phyloP scores from a whole-genome alignment of 345 rosid genomes.

The Populus tremula region DNA sequence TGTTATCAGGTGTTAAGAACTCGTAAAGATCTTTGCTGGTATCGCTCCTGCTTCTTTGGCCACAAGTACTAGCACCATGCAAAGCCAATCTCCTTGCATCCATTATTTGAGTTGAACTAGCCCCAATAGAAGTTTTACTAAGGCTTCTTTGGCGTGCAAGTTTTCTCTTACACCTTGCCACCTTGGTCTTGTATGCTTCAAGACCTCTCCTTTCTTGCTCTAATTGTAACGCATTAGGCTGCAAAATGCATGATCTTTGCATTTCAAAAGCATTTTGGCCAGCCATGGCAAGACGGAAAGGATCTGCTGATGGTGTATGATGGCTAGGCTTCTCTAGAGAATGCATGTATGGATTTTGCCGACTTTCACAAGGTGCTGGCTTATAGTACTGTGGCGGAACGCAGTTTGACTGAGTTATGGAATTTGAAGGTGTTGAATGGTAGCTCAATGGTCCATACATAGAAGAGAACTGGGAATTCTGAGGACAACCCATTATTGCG shows the following conservation, averaged over 20 bases:
- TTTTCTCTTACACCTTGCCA: slow-evolving; percentile 61
- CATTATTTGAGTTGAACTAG: slow-evolving; percentile 18
- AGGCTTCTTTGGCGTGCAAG: slow-evolving; percentile 58
- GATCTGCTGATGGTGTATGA: slow-evolving; percentile 6
- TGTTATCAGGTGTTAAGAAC: slow-evolving; percentile 44
- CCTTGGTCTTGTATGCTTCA: slow-evolving; percentile 46
- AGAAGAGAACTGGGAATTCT: slow-evolving; percentile 15
- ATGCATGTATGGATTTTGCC: slow-evolving; percentile 10
- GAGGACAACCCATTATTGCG: not conserved
- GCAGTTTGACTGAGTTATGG: slow-evolving; percentile 8
- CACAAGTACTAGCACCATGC: not conserved
- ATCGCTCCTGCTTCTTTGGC: not conserved
- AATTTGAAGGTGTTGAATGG: slow-evolving; percentile 5
- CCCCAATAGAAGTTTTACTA: slow-evolving; percentile 29
- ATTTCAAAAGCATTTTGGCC: slow-evolving; percentile 13
- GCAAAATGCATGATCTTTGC: not conserved
- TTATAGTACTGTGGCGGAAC: not conserved
- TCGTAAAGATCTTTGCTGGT: slow-evolving; percentile 30
- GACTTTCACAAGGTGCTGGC: slow-evolving; percentile 12
- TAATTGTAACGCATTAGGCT: slow-evolving; percentile 3
- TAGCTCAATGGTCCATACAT: not conserved
- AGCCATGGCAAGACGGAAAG: slow-evolving; percentile 15
- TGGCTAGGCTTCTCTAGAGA: slow-evolving; percentile 11
- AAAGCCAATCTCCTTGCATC: slow-evolving; percentile 31
- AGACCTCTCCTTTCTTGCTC: slow-evolving; percentile 26